Evolutionary conservation across 1,284 basidiomycete species (phyloP).

Genomic region (Lignosus rhinocerotis): DNA sequence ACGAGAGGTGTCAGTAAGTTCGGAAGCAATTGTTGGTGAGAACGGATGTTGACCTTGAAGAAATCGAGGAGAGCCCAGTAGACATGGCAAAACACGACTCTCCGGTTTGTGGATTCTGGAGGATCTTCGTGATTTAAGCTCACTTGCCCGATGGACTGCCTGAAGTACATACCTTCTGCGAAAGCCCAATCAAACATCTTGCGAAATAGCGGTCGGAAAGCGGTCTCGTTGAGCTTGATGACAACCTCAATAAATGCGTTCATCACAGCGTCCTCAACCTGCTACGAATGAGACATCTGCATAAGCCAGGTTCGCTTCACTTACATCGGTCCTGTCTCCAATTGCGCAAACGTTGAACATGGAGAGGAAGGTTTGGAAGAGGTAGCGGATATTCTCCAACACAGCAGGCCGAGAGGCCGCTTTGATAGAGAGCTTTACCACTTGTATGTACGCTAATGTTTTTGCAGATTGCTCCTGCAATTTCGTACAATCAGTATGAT

Average conservation of each 20-base stretch:
- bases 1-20: slow-evolving; percentile 7
- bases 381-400: slow-evolving; percentile 65
- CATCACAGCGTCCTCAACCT: slow-evolving; percentile 62
- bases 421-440: slow-evolving; percentile 67
- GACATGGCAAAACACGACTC: slow-evolving; percentile 72
- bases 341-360: slow-evolving; percentile 56
- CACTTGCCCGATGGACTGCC: background rate
- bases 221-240: slow-evolving; percentile 90
- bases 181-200: slow-evolving; percentile 97
- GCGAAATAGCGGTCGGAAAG: slow-evolving; percentile 92
- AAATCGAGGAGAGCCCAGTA: slow-evolving; percentile 76
- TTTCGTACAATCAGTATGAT: slow-evolving; percentile 3
- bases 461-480: slow-evolving; percentile 33
- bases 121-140: slow-evolving; percentile 1
- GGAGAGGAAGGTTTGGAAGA: slow-evolving; percentile 85
- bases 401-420: slow-evolving; percentile 67
- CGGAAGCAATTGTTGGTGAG: background rate
- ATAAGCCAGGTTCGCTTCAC: background rate
- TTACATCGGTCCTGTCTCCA: background rate
- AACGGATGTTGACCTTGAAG: slow-evolving; percentile 66
- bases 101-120: slow-evolving; percentile 38
- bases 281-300: slow-evolving; percentile 26
- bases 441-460: slow-evolving; percentile 61
- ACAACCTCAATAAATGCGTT: slow-evolving; percentile 86
- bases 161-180: slow-evolving; percentile 37